These are phyloP conservation scores for Suillus decipiens DNA, from an alignment of 768 basidiomycete genomes.

Conservation along the genomic window DNA sequence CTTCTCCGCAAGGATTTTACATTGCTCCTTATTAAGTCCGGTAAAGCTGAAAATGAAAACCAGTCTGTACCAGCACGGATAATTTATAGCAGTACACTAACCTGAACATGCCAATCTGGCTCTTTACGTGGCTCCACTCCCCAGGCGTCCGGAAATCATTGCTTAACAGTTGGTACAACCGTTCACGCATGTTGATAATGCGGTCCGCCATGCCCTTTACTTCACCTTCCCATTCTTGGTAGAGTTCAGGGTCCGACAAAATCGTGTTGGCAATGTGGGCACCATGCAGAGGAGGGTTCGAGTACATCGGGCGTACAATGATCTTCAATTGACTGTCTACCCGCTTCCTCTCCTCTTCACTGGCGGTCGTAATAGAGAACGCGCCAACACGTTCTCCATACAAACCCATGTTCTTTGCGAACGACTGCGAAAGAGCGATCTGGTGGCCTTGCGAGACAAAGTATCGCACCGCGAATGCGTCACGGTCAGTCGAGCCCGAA, in stretches of 20 bases:
- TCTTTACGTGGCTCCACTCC: constrained; percentile 92
- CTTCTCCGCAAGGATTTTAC: constrained; percentile 80
- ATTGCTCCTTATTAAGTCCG: constrained; percentile 77
- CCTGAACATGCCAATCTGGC: constrained; percentile 99
- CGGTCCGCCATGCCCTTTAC: constrained; percentile 96
- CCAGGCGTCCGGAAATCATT: constrained; percentile 88
- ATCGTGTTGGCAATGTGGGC: constrained; percentile 87
- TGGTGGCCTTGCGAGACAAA: constrained; percentile 92
- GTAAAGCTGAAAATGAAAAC: constrained; percentile 62
- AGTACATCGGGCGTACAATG: constrained; percentile 94
- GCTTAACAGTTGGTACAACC: constrained; percentile 74
- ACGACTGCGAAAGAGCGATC: constrained; percentile 89
- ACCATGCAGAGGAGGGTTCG: constrained; percentile 93
- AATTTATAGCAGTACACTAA: constrained; percentile 30
- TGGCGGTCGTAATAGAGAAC: constrained; percentile 77
- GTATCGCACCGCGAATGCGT: constrained; percentile 94
- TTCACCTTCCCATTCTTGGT: constrained; percentile 86
- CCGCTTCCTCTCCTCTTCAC: constrained; percentile 77
- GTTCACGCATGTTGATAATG: constrained; percentile 91
- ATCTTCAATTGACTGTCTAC: constrained; percentile 96
- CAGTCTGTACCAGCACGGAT: constrained; percentile 10
- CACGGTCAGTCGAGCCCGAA: constrained; percentile 85
- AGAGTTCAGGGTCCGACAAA: constrained; percentile 70
- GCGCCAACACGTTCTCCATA: constrained; percentile 99
- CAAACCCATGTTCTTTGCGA: constrained; percentile 99